Conservation (phyloP, 2,329 filamentous ascomycete species). For the Ophiostoma himal-ulmi region DNA sequence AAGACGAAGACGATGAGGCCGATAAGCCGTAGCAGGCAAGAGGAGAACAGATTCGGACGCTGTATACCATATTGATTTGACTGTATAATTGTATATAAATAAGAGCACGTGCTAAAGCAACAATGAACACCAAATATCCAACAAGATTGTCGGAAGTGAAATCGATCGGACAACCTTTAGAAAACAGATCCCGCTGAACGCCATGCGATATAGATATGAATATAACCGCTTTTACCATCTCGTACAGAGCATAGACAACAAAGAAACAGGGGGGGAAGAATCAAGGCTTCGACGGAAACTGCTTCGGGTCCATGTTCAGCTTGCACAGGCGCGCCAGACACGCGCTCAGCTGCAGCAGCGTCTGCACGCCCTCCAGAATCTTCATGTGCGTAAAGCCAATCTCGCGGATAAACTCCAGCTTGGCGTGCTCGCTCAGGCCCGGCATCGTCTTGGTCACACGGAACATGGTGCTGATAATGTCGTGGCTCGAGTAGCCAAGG, state of each 20-base stretch:
- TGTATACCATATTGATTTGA: slow-evolving; percentile 4
- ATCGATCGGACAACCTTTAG: background rate
- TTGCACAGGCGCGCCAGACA: slow-evolving; percentile 87
- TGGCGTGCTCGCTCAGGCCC: slow-evolving; percentile 85
- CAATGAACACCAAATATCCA: background rate
- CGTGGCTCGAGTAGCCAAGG: slow-evolving; percentile 94
- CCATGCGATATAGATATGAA: background rate
- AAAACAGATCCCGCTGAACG: slow-evolving; percentile 1
- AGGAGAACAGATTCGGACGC: background rate
- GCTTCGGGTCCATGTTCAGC: slow-evolving; percentile 90
- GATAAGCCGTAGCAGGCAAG: background rate
- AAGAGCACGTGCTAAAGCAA: background rate
- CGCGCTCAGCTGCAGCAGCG: slow-evolving; percentile 85
- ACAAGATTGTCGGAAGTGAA: background rate
- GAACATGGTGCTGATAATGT: slow-evolving; percentile 99
- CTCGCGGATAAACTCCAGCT: slow-evolving; percentile 96
- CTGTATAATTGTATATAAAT: background rate
- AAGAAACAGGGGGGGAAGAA: background rate
- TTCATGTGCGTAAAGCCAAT: slow-evolving; percentile 99
- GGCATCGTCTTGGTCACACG: slow-evolving; percentile 94
- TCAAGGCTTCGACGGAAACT: slow-evolving; percentile 50
- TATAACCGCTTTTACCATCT: slow-evolving; percentile 5
- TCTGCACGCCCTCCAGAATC: slow-evolving; percentile 95
- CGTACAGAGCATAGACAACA: background rate
- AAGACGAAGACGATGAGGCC: slow-evolving; percentile 23